Evolutionary conservation across 106 monocot genomes (phyloP).

Genomic region (Apostasia ramifera): DNA sequence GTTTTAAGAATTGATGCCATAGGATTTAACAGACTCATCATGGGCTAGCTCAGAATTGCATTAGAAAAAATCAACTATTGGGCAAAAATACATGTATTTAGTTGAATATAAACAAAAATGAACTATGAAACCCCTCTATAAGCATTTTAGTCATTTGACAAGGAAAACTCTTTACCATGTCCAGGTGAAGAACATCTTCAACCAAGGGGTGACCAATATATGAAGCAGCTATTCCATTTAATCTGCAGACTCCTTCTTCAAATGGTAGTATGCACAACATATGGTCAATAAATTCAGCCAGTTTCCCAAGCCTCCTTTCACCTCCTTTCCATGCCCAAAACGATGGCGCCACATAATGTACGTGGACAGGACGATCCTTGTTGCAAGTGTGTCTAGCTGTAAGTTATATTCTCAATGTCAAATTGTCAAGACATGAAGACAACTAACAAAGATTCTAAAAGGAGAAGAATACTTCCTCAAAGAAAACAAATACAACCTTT

Average conservation of each 20-base stretch:
- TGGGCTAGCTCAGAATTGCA: no score
- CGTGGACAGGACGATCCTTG: constrained; percentile 36
- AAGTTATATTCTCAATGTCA: constrained; percentile 11
- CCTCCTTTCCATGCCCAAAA: constrained; percentile 99
- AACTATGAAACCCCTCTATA: no score
- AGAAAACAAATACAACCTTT: background rate
- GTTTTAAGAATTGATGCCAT: no score
- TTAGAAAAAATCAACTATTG: no score
- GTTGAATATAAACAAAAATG: no score
- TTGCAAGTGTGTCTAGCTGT: constrained; percentile 40
- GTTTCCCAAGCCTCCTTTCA: constrained; percentile 51
- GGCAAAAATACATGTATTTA: no score
- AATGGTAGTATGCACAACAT: constrained; percentile 93
- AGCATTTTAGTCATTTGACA: no score
- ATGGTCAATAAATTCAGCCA: constrained; percentile 69
- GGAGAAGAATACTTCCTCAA: background rate
- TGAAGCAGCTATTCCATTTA: constrained; percentile 70
- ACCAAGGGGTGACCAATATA: constrained; percentile 87
- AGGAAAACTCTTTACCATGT: constrained; percentile 1
- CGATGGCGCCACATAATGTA: constrained; percentile 96
- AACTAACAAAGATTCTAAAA: background rate
- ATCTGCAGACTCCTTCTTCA: constrained; percentile 76
- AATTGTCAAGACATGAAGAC: background rate
- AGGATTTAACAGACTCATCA: no score
- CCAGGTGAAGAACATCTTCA: constrained; percentile 53